Evolutionary conservation across 805 yeast species (phyloP), one percentile per base, ranked within the genome.

Genomic region (Torulaspora indica): DNA sequence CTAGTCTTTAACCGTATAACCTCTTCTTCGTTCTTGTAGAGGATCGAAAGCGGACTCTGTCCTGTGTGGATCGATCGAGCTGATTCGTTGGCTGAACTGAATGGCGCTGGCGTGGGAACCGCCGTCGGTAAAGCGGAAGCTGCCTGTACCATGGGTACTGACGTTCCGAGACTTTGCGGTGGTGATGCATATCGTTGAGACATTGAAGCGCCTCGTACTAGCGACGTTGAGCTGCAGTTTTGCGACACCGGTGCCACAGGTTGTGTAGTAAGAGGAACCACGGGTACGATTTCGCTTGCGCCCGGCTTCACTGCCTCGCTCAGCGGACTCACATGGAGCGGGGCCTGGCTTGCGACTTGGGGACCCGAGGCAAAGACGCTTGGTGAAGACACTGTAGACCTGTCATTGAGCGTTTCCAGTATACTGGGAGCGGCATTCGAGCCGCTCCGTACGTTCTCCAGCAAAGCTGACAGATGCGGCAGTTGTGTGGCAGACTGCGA

Each of bases 1-100:
- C 95, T 73, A 0, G 96, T 86, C 51, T 79, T 78, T 50, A 90
- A 67, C 42, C 64, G 69, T 27, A 69, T 68, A 15, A 66, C 55
- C 29, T 68, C 72, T 42, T 60, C 67, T 34, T 61, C 61, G 8
- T 55, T 49, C 42, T 54, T 57, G 45, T 57, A 45, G 12, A 47
- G 61, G 49, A 39, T 53, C 51, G 41, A 38, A 13, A 43, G 55
- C 41, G 42, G 34, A 3, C 56, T 47, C 17, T 58, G 56, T 13
- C 55, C 39, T 38, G 54, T 49, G 13, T 51, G 22, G 5, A 31
- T 5, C n/a, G 34, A 31, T 15, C 34, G 7, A 4, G 33, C 33
- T 14, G 35, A 10, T 23, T 41, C 33, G 27, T 13, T 29, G 8
- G 17, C 18, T 6, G 33, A 9, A 3, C 18, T 9, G 34, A 22